phyloP scores from a whole-genome alignment of 768 basidiomycete species.

The Sistotremastrum suecicum region DNA sequence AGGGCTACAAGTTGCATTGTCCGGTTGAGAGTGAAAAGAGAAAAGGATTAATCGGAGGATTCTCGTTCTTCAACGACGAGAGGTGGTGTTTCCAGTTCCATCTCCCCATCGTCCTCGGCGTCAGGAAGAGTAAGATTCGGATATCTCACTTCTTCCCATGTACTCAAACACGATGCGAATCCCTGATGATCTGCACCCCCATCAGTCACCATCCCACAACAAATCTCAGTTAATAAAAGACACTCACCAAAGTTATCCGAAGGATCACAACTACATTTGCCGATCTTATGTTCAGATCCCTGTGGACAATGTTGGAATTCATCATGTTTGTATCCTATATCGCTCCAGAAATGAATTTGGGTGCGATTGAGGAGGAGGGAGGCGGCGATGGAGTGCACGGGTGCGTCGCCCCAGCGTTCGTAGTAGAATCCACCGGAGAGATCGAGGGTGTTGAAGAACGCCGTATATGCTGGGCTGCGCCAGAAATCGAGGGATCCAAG shows the following conservation, averaged over 20 bases:
- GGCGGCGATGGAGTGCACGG: conserved; percentile 20
- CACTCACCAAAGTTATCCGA: conserved; percentile 47
- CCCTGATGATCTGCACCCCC: too few species aligned
- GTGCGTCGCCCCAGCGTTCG: conserved; percentile 23
- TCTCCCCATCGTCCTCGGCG: too few species aligned
- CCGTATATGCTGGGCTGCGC: conserved; percentile 20
- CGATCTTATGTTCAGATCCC: conserved; percentile 38
- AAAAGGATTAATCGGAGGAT: too few species aligned
- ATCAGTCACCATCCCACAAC: too few species aligned
- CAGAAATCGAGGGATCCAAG: conserved; percentile 23
- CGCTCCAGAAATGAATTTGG: conserved; percentile 33
- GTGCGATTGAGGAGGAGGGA: conserved; percentile 22
- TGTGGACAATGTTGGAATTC: conserved; percentile 66
- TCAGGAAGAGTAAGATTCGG: too few species aligned
- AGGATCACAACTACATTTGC: conserved; percentile 63
- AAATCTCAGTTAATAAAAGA: background rate
- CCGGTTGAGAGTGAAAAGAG: too few species aligned
- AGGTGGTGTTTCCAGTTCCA: too few species aligned
- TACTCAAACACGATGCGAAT: too few species aligned
- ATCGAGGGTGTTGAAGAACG: conserved; percentile 22
- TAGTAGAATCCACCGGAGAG: conserved; percentile 27
- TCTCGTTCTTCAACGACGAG: too few species aligned
- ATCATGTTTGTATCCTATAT: conserved; percentile 77
- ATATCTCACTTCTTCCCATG: too few species aligned
- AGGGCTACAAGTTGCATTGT: too few species aligned